Evolutionary conservation across 2,329 filamentous ascomycete species (phyloP), one percentile per base, ranked within the genome.

Genomic region (Pseudogymnoascus sp.): DNA sequence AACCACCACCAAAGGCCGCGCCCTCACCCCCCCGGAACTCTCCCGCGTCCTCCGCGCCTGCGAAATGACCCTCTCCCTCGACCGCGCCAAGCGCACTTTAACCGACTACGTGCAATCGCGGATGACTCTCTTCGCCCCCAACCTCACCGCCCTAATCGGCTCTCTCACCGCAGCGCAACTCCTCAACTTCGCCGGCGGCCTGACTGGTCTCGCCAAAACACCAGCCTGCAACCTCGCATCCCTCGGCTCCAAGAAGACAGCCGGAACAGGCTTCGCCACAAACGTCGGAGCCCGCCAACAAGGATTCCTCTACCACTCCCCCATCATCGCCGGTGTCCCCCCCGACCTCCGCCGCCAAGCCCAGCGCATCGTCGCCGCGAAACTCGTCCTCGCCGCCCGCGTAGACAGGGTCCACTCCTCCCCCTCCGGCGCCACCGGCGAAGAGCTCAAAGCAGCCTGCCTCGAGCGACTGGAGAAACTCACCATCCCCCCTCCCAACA

Each of bases 51-150:
- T 88, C 28, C 82, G 84, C 61, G 93, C 92, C 7, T 97, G 93
- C 76, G 86, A 92, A 67, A 95, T 96, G 85, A 88, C 91, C 8
- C 81, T 97, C n/a, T 84, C 87, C 38, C 85, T 99, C 8, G 91
- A 97, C 74, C 87, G 83, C 68, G 92, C 93, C 28, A 97, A 97
- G 76, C 88, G 84, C 66, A 89, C 87, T 0, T 82, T 99, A 62
- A 96, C 91, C 1, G 89, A 95, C 73, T 99, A 96, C 72, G 95
- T 99, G 14, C 91, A 97, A 76, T 97, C 93, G 37, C 90, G 95
- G 66, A 97, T 99, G 91, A 95, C 89, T 68, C 82, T 96, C 36
- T 97, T 97, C 73, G 95, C 95, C 3, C 95, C 95, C 0, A 99
- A 99, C 71, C 78, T 97, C 62, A 96, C 95, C 0, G 88, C 87